Base-by-base conservation (phyloP, 2,329 filamentous ascomycete genomes). In the Colletotrichum incanum region DNA sequence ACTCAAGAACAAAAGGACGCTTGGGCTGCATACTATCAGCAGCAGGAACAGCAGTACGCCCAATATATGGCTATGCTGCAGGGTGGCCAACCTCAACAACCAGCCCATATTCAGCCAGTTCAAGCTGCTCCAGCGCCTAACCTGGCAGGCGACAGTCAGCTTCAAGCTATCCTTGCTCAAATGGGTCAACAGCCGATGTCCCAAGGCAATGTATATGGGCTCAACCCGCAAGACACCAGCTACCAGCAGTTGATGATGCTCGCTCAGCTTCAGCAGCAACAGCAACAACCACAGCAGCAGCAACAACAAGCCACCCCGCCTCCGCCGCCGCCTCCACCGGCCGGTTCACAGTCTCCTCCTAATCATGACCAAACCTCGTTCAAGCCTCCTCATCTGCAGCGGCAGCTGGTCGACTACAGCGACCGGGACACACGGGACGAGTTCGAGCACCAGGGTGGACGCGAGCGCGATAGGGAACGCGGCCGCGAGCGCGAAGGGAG, bases 161-260 rank as follows among this genome's bases (percentile, higher is more conserved):
- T 86, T 5, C 83, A 86, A 75, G 84, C 84, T 9, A 80, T 86
- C n/a, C 76, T 86, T 47, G 82, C 83, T 12, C 83, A 83, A 59
- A 83, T 86, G 52, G 81, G 81, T 72, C 83, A 84, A 69, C 69
- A 76, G 52, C 37, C 66, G 7, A n/a, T 67, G 14, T 62, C 50
- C 18, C 67, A 41, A 41, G 69, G 75, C 69, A 79, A 71, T 43
- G 71, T 76, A 9, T 74, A 74, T 58, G 80, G 78, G 61, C 76
- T 82, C 11, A 82, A 83, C 71, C 79, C 82, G 5, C 81, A 80
- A 62, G 84, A 85, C 47, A 76, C 80, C 5, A 80, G 83, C 5
- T 84, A 84, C 59, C 81, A 84, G 75, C 81, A 83, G 72, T 78
- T 82, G 41, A 76, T 83, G 78, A 79, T 83, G 76, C 78, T 84